phyloP scores from a whole-genome alignment of 345 rosid genomes.

The Durio zibethinus region DNA sequence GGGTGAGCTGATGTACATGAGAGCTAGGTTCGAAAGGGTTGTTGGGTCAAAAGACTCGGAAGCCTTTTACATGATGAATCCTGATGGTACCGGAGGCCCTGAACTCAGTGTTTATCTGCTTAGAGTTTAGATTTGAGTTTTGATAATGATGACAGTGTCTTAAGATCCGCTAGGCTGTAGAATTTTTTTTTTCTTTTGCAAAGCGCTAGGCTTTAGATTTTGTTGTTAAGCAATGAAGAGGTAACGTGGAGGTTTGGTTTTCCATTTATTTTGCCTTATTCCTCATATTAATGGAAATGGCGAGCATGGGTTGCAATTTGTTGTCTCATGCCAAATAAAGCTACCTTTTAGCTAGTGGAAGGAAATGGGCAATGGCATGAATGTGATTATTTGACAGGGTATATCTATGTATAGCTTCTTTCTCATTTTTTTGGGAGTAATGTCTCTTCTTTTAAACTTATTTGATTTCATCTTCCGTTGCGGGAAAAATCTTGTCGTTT shows the following conservation, averaged over 20 bases:
- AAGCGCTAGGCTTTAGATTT: not conserved
- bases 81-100: slow-evolving; percentile 78
- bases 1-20: slow-evolving; percentile 95
- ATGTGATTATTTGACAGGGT: not conserved
- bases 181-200: no score
- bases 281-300: not conserved
- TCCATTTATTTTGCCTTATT: slow-evolving; percentile 3
- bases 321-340: not conserved
- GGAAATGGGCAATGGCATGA: not conserved
- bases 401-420: slow-evolving; percentile 6
- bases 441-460: not conserved
- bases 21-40: slow-evolving; percentile 92
- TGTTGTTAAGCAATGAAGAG: not conserved
- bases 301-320: not conserved
- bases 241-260: not conserved
- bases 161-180: not conserved
- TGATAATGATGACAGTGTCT: not conserved
- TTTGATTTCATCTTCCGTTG: not conserved
- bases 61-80: slow-evolving; percentile 95
- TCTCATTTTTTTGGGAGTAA: not conserved
- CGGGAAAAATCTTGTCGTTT: not conserved
- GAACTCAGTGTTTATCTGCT: slow-evolving; percentile 84
- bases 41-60: slow-evolving; percentile 88
- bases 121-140: slow-evolving; percentile 40
- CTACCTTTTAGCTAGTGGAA: not conserved